Conservation (phyloP, 345 rosid species). For the Melaleuca quinquenervia region DNA sequence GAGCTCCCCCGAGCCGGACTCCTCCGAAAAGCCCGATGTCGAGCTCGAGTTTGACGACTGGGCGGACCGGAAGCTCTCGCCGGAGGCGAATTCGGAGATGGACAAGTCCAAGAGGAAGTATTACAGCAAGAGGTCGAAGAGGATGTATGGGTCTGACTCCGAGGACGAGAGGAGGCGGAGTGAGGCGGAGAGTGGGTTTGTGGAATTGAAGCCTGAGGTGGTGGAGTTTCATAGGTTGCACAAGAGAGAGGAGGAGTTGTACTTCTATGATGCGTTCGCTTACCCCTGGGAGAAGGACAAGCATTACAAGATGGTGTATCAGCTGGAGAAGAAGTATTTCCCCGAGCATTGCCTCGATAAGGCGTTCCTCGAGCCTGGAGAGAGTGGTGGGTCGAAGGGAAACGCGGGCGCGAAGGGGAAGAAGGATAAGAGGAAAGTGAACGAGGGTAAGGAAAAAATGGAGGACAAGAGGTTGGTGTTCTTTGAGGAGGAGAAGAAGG, state of each 20-base stretch:
- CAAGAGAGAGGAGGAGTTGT: constrained; percentile 86
- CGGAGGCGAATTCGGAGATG: constrained; percentile 32
- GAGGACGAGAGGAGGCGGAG: constrained; percentile 49
- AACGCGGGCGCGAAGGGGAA: constrained; percentile 11
- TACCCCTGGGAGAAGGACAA: constrained; percentile 94
- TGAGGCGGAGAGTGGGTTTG: constrained; percentile 46
- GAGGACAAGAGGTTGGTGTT: constrained; percentile 47
- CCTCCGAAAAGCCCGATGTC: constrained; percentile 20
- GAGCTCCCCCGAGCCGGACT: constrained; percentile 13
- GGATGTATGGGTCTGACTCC: constrained; percentile 87
- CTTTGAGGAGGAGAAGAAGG: constrained; percentile 48
- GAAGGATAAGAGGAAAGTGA: constrained; percentile 8
- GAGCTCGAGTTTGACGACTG: constrained; percentile 55
- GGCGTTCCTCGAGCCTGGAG: constrained; percentile 71
- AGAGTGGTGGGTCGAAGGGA: constrained; percentile 8
- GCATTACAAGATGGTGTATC: constrained; percentile 96
- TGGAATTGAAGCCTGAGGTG: constrained; percentile 81
- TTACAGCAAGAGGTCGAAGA: constrained; percentile 65
- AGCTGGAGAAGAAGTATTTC: constrained; percentile 92
- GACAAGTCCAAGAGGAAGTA: constrained; percentile 85
- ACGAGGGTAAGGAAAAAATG: constrained; percentile 5
- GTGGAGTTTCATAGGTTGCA: constrained; percentile 70
- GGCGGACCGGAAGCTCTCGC: constrained; percentile 63
- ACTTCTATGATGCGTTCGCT: constrained; percentile 73
- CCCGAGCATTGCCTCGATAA: constrained; percentile 84